These are phyloP conservation scores for Vicia sativa DNA, from an alignment of 306 rosid genomes.

Conservation along the genomic window DNA sequence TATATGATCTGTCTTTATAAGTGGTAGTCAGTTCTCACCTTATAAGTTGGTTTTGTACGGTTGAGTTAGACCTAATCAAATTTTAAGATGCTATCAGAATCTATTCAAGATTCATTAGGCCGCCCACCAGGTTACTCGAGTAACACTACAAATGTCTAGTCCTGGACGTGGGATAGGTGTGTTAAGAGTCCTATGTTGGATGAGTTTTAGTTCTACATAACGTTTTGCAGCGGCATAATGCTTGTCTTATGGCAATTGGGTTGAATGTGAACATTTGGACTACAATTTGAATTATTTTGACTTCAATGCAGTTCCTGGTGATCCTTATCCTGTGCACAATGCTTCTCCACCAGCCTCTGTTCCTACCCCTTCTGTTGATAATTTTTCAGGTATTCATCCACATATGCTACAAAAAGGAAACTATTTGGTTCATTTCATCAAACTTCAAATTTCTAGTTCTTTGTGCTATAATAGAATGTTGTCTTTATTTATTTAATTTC, in stretches of 20 bases:
- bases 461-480: slow-evolving; percentile 20
- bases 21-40: too few species aligned
- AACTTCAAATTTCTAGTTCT: neutral
- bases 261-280: slow-evolving; percentile 23
- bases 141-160: too few species aligned
- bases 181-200: too few species aligned
- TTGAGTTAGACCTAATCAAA: too few species aligned
- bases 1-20: too few species aligned
- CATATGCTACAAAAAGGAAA: neutral
- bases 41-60: too few species aligned
- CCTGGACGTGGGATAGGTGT: too few species aligned
- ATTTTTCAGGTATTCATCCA: slow-evolving; percentile 58
- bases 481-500: slow-evolving; percentile 15
- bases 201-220: slow-evolving; percentile 9
- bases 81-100: too few species aligned
- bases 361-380: slow-evolving; percentile 55
- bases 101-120: too few species aligned
- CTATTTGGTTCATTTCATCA: neutral
- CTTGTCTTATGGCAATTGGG: slow-evolving; percentile 17
- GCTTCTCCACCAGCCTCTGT: slow-evolving; percentile 60
- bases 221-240: slow-evolving; percentile 14
- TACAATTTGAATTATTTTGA: slow-evolving; percentile 28
- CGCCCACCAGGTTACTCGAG: too few species aligned
- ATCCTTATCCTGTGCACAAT: slow-evolving; percentile 69
- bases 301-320: slow-evolving; percentile 82